Percentiles rank a stretch among this genome's conserved stretches.
Evolutionary conservation across 768 basidiomycete genomes (phyloP).

Genomic region (Pholiota microspora): DNA sequence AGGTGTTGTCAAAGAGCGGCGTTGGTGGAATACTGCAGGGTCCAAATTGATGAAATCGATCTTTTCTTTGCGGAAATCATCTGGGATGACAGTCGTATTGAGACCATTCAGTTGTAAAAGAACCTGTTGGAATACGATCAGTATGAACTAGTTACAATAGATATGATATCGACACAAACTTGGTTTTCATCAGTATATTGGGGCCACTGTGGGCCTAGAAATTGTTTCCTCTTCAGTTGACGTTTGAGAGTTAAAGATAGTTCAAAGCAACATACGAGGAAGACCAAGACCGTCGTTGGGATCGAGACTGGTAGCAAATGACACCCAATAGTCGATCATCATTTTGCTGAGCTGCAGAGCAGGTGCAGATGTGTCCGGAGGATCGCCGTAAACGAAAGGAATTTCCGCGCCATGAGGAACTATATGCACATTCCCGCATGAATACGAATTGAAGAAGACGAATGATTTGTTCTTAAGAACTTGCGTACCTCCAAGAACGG

Average conservation of each 20-base stretch:
- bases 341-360: conserved; percentile 5
- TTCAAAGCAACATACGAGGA: background rate
- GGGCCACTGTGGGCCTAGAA: background rate
- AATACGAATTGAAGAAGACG: conserved; percentile 13
- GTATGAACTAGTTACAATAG: background rate
- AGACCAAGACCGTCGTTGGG: conserved; percentile 11
- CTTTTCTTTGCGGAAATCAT: background rate
- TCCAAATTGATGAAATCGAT: too few species aligned
- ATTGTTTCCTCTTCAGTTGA: too few species aligned
- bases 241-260: too few species aligned
- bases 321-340: conserved; percentile 17
- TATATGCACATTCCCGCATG: conserved; percentile 23
- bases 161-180: background rate
- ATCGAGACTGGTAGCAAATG: conserved; percentile 11
- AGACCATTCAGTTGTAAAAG: background rate
- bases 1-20: too few species aligned
- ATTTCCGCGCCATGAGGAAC: conserved; percentile 12
- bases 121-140: background rate
- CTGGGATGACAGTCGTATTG: background rate
- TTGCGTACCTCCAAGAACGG: background rate
- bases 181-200: background rate
- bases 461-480: background rate
- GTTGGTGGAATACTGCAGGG: too few species aligned
- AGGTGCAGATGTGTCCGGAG: conserved; percentile 1
- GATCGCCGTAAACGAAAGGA: conserved; percentile 8